Evolutionary conservation across 2,329 filamentous ascomycete genomes (phyloP).

Genomic region (Ascocoryne sarcoides): DNA sequence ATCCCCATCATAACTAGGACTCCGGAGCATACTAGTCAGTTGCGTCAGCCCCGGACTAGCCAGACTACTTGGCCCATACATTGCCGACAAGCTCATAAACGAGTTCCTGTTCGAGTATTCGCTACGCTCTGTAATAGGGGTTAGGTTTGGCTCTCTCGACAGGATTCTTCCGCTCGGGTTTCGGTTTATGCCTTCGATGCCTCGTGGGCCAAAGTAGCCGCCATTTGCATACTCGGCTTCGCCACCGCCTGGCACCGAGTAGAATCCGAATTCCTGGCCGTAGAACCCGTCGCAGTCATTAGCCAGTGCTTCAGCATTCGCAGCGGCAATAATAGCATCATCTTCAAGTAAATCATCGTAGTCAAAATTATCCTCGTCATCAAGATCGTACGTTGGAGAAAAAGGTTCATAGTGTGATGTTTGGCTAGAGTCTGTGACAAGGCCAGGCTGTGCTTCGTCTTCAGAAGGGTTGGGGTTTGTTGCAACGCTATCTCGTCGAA

Average conservation of each 20-base stretch:
- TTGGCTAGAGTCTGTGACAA: conserved; percentile 34
- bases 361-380: conserved; percentile 40
- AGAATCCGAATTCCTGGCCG: conserved; percentile 94
- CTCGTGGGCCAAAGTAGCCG: conserved; percentile 78
- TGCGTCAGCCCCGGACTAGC: conserved; percentile 70
- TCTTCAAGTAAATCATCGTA: conserved; percentile 65
- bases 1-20: conserved; percentile 45
- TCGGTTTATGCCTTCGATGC: conserved; percentile 49
- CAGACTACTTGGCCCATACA: conserved; percentile 37
- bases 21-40: conserved; percentile 54
- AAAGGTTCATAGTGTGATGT: conserved; percentile 28
- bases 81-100: conserved; percentile 47
- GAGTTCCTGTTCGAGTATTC: conserved; percentile 96
- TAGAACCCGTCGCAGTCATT: conserved; percentile 93
- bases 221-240: conserved; percentile 57
- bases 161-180: conserved; percentile 65
- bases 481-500: conserved; percentile 44
- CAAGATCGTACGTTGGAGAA: conserved; percentile 26
- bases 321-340: conserved; percentile 86
- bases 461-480: conserved; percentile 18
- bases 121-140: conserved; percentile 89
- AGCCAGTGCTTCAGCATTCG: conserved; percentile 86
- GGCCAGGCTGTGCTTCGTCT: conserved; percentile 27
- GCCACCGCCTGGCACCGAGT: conserved; percentile 50
- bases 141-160: conserved; percentile 81